These are phyloP conservation scores for Colletotrichum sp. DNA, from an alignment of 2,329 filamentous ascomycete genomes.

Conservation along the genomic window DNA sequence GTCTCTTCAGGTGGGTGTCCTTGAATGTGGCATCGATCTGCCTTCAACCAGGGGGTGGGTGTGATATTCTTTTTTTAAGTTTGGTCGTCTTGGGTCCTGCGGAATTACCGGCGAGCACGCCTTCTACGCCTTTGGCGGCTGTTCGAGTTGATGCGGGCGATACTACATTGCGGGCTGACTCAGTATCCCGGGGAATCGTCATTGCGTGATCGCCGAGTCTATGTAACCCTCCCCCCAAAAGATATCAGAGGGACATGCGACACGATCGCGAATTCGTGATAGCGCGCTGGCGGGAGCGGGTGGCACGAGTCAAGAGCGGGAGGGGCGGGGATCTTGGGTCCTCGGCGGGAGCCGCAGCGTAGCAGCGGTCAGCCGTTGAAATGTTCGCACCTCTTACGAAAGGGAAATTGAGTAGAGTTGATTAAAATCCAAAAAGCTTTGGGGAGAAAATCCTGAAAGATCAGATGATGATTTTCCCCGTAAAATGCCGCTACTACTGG, in stretches of 20 bases:
- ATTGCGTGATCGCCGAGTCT: not conserved
- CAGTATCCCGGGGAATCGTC: not conserved
- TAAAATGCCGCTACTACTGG: not conserved
- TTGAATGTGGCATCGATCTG: not conserved
- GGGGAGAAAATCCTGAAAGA: not conserved
- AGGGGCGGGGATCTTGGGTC: not conserved
- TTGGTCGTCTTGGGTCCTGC: not conserved
- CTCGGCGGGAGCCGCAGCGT: not conserved
- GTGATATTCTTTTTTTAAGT: not conserved
- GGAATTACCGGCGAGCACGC: conserved; percentile 1
- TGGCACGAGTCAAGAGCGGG: not conserved
- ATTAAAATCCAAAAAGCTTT: not conserved
- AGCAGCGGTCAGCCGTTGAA: not conserved
- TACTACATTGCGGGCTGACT: not conserved
- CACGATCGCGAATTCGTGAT: not conserved
- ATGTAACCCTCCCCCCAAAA: not conserved
- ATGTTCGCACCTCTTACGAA: not conserved
- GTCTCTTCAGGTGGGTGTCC: not conserved
- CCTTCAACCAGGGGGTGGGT: not conserved
- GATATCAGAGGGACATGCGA: not conserved
- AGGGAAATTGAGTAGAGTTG: not conserved
- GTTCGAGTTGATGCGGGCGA: not conserved
- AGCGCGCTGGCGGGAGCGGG: not conserved
- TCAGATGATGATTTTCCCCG: not conserved
- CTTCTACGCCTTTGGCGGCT: not conserved